These are phyloP conservation scores for Trypanosoma platydactyli DNA, from an alignment of 208 protist genomes.

Conservation along the genomic window DNA sequence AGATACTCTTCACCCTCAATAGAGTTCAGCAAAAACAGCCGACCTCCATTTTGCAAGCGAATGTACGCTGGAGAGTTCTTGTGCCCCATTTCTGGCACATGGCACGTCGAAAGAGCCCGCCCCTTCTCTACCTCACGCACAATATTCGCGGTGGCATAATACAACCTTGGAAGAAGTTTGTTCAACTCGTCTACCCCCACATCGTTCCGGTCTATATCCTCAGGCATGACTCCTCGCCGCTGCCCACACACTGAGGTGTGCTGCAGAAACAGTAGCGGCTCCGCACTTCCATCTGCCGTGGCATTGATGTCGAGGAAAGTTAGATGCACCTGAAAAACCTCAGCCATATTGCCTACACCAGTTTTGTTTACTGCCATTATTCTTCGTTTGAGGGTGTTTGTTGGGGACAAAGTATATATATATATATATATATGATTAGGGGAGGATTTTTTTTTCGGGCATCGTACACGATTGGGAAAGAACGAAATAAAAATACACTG, in stretches of 20 bases:
- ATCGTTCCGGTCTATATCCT: neutral
- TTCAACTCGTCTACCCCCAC: neutral
- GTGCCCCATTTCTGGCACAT: neutral
- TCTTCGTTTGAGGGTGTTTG: neutral
- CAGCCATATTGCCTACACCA: slow-evolving; percentile 16
- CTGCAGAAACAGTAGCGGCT: slow-evolving; percentile 7
- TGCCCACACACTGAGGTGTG: slow-evolving; percentile 10
- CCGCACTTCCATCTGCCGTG: neutral
- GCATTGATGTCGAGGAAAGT: slow-evolving; percentile 12
- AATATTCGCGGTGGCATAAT: slow-evolving; percentile 41
- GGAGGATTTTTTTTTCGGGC: no score
- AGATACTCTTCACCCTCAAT: slow-evolving; percentile 55
- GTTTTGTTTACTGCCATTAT: neutral
- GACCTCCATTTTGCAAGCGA: slow-evolving; percentile 27
- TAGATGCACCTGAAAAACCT: slow-evolving; percentile 28
- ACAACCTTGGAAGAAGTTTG: slow-evolving; percentile 25
- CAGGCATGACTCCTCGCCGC: neutral
- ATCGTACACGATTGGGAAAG: no score
- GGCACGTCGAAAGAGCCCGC: neutral
- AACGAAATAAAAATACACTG: no score
- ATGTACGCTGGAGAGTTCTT: slow-evolving; percentile 13
- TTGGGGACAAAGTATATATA: neutral
- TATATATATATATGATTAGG: no score
- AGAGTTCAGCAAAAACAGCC: slow-evolving; percentile 42
- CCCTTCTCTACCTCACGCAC: slow-evolving; percentile 36